Conservation (phyloP, 306 rosid genomes). For the Mucuna pruriens region DNA sequence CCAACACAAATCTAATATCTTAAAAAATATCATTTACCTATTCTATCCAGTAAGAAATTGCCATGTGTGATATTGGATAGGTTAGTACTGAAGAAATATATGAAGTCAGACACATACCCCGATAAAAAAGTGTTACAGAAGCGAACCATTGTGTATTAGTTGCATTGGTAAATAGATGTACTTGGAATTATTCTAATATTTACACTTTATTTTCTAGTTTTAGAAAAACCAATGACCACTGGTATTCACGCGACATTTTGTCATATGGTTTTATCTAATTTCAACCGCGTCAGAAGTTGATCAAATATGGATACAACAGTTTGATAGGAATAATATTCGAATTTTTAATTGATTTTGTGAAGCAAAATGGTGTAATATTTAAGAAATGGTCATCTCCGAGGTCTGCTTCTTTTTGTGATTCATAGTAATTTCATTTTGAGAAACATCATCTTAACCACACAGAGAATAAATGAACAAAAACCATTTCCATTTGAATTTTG, state of each 20-base stretch:
- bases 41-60: conserved; percentile 21
- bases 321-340: background rate
- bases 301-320: background rate
- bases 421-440: background rate
- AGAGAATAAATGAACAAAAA: background rate
- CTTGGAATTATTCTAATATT: no score
- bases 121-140: background rate
- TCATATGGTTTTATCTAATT: background rate
- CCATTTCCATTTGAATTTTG: background rate
- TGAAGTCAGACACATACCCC: background rate
- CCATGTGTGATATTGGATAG: conserved; percentile 21
- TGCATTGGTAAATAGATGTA: no score
- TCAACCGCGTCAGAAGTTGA: background rate
- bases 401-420: background rate
- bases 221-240: background rate
- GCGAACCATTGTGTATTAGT: background rate
- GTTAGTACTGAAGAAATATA: background rate
- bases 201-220: background rate
- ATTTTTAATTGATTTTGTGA: background rate
- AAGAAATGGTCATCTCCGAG: background rate
- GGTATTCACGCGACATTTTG: background rate
- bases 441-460: background rate
- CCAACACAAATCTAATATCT: background rate
- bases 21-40: background rate
- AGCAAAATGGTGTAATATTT: background rate